phyloP scores from a whole-genome alignment of 2,329 filamentous ascomycete species.

The Paraphoma chrysanthemicola region DNA sequence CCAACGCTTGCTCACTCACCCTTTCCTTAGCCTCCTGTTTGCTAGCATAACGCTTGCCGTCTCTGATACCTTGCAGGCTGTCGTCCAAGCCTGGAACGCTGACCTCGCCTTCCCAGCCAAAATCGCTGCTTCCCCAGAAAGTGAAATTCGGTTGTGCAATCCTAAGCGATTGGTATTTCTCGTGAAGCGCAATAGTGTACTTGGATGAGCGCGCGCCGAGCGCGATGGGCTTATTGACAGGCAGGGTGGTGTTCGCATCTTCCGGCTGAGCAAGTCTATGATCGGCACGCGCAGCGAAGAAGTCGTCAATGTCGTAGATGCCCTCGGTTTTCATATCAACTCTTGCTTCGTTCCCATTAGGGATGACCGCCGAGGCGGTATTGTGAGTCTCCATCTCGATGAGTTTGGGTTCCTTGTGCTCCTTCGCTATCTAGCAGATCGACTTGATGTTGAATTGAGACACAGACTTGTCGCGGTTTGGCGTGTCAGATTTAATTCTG shows the following conservation, averaged over 20 bases:
- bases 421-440: neutral
- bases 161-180: conserved; percentile 34
- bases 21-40: conserved; percentile 55
- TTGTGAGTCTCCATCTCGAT: no score
- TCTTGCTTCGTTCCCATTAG: no score
- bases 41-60: conserved; percentile 13
- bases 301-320: conserved; percentile 29
- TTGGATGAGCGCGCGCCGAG: conserved; percentile 28
- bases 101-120: conserved; percentile 31
- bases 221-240: conserved; percentile 16
- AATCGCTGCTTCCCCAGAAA: conserved; percentile 13
- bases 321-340: conserved; percentile 6
- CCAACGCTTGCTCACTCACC: conserved; percentile 41
- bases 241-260: neutral
- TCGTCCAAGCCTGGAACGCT: conserved; percentile 25
- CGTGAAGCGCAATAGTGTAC: conserved; percentile 29
- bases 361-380: no score
- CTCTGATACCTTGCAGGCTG: conserved; percentile 32
- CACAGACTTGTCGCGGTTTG: conserved; percentile 12
- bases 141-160: conserved; percentile 29
- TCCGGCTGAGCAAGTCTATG: conserved; percentile 7
- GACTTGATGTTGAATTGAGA: conserved; percentile 28
- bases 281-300: conserved; percentile 15
- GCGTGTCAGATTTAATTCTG: no score
- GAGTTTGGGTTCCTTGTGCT: no score